phyloP scores from a whole-genome alignment of 345 rosid species.

The Pelargonium nanum region DNA sequence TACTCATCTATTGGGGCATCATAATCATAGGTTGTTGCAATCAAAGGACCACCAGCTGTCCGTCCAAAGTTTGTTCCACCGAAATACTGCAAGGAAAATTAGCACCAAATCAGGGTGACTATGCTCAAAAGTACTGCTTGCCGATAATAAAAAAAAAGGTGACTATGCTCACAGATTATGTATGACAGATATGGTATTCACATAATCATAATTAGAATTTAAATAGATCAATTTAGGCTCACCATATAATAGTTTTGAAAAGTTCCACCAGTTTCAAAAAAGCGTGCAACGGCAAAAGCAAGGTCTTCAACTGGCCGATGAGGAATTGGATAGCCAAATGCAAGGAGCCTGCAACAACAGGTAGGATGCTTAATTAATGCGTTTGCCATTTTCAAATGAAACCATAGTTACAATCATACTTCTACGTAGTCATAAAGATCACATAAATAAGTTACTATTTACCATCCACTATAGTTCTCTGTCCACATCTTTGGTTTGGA shows the following conservation, averaged over 20 bases:
- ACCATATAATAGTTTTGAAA: constrained; percentile 68
- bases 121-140: no score
- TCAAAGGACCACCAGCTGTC: constrained; percentile 56
- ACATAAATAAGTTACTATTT: constrained; percentile 1
- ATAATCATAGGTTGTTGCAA: constrained; percentile 61
- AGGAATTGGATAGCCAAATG: constrained; percentile 59
- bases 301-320: constrained; percentile 60
- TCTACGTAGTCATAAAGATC: neutral
- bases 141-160: no score
- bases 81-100: constrained; percentile 37
- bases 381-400: neutral
- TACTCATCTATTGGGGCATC: constrained; percentile 70
- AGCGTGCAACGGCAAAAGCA: constrained; percentile 57
- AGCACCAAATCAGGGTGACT: neutral
- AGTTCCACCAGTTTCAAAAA: constrained; percentile 50
- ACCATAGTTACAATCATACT: neutral
- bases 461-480: constrained; percentile 63
- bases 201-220: neutral
- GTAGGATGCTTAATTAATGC: neutral
- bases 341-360: constrained; percentile 32
- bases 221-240: constrained; percentile 4
- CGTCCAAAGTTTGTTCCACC: constrained; percentile 68
- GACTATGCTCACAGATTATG: neutral
- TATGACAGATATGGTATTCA: no score
- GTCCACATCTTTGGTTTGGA: constrained; percentile 62